Evolutionary conservation across 495 filamentous ascomycete species (phyloP), one percentile per base, ranked within the genome.

Genomic region (Thermothielavioides terrestris): DNA sequence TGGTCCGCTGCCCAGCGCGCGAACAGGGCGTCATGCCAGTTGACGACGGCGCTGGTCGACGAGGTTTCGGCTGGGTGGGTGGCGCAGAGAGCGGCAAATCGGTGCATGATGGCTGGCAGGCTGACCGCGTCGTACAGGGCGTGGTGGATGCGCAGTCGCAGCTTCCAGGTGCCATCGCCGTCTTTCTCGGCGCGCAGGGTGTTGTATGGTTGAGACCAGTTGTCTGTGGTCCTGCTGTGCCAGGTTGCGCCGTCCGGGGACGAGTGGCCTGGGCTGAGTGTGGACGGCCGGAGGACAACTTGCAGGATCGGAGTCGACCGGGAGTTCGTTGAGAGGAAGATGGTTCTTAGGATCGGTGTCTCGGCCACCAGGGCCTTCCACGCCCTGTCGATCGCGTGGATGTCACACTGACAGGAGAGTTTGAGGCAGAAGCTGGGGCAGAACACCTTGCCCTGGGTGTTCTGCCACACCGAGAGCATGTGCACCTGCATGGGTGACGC

Each of bases 41-140:
- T 27, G 32, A 38, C 22, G 7, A 17, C 7, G 10, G 49, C 12
- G 1, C 0, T 6, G 11, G 8, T 17, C 2, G 31, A 15, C 0
- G 3, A n/a, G n/a, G n/a, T 0, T 20, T 32, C 6, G 8, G 9
- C 7, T 6, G 1, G 3, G 18, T 35, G 12, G 14, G 21, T 1
- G 15, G n/a, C 17, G 39, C 56, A 66, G 14, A 69, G 42, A 2
- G 52, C 39, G 2, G 44, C 10, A 14, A 74, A 65, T 6, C 59
- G 53, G 23, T 46, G 36, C 50, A 66, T 52, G 14, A 91, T 75
- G 9, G 68, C 50, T 3, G 76, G 68, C 11, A 92, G 64, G 41
- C 85, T 84, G 36, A 83, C 65, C 1, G 83, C 85, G 66, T 94
- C 88, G 54, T 89, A 92, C 5, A 92, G 62, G 4, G 87, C 85